phyloP scores from a whole-genome alignment of 2,329 filamentous ascomycete species.

The Exophiala lecanii-corni region DNA sequence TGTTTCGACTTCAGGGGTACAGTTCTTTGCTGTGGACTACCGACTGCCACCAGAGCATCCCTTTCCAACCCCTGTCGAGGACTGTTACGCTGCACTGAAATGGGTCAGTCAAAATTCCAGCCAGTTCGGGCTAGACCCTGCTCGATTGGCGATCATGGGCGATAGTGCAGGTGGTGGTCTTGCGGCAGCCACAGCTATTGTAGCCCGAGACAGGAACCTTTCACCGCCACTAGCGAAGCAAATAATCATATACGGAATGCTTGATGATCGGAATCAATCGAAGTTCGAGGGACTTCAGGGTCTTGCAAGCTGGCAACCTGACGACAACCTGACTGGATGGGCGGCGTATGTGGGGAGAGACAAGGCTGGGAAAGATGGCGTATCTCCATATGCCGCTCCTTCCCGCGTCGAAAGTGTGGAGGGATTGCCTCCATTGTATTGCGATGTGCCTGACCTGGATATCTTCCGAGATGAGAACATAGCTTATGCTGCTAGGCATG shows the following conservation, averaged over 20 bases:
- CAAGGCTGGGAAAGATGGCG: conserved; percentile 25
- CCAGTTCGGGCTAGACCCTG: conserved; percentile 33
- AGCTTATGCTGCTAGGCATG: conserved; percentile 39
- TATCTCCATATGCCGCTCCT: conserved; percentile 34
- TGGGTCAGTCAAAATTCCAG: conserved; percentile 30
- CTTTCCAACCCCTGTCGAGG: conserved; percentile 36
- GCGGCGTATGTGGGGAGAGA: conserved; percentile 31
- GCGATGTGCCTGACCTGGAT: conserved; percentile 43
- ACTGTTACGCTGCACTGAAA: conserved; percentile 38
- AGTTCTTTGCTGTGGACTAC: conserved; percentile 44
- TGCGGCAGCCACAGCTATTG: conserved; percentile 35
- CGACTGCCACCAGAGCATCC: conserved; percentile 37
- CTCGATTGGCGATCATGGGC: conserved; percentile 36
- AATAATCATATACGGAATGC: conserved; percentile 45
- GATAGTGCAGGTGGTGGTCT: conserved; percentile 39
- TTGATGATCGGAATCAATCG: conserved; percentile 38
- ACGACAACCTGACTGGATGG: conserved; percentile 42
- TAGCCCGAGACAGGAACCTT: conserved; percentile 34
- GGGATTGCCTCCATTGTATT: conserved; percentile 41
- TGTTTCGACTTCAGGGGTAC: conserved; percentile 25
- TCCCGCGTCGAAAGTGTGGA: conserved; percentile 32
- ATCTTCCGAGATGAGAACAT: conserved; percentile 41
- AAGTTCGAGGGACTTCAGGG: conserved; percentile 32
- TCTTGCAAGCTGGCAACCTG: conserved; percentile 35
- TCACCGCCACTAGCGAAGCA: conserved; percentile 35